Base-by-base conservation (phyloP, 768 basidiomycete species). In the Gloeophyllum trabeum region DNA sequence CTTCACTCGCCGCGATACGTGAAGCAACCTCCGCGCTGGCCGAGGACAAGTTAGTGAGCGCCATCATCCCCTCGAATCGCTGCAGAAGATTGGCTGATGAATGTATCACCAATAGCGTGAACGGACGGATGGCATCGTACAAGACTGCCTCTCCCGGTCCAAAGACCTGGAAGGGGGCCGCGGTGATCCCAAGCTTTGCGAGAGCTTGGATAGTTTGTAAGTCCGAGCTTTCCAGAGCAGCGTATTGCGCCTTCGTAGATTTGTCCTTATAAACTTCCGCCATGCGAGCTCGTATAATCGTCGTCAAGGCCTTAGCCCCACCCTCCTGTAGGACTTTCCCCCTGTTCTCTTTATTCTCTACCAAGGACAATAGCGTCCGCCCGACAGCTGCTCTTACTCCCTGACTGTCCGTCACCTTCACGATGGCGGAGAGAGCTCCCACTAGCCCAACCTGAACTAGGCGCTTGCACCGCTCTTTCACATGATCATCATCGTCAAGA, bases 21-120 rank as follows among this genome's bases (percentile, higher is more conserved):
- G 73, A 65, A 2, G 87, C 79, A 6, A 80, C 58, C 23, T 76
- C 72, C 0, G 77, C 64, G 39, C 73, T 75, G 40, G 87, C 71
- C 14, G 91, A 92, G 0, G 94, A 81, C 34, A 98, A 63, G 57
- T 99, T 99, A 5, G 96, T 99, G 41, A 99, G 69, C 1, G 91
- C 93, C 94, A 98, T 97, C 51, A 93, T 67, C 3, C 80, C 79
- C 59, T 99, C 96, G 53, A 99, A 99, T 30, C 74, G 73, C 54
- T 96, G 90, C 4, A 98, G 65, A 24, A 85, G 71, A 36, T 63
- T 79, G 6, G 88, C 74, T 0, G 75, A 70, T 1, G 76, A 61
- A 53, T 84, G 78, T 30, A 76, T 72, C 25, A 98, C 67, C 43
- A 96, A 64, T 22, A 77, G 55, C 6, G 83, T 74, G 39, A 98